Evolutionary conservation across 176 grass and related monocot species (phyloP), one percentile per base, ranked within the genome.

Genomic region (Aegilops bicornis): DNA sequence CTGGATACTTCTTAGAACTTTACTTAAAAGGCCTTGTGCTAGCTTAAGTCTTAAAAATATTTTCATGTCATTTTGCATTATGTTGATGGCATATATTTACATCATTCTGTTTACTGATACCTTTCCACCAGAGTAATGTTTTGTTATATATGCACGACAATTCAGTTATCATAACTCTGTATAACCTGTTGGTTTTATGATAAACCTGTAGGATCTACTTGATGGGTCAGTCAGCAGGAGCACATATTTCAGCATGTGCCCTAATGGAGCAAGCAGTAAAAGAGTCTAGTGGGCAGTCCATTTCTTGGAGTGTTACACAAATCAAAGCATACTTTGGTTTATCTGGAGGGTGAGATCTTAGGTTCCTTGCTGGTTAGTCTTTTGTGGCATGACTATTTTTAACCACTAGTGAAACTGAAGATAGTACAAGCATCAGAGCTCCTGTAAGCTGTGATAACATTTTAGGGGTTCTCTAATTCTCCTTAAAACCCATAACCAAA

Each of bases 221-320:
- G 83, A 96, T 99, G 90, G 97, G 97, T 24, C 97, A 99, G 84
- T 99, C 97, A 79, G 94, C 97, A 74, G 97, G 97, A 84, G 94
- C 97, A 80, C 97, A 99, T 89, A 99, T 99, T 79, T 70, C 92
- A 77, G 94, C 97, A 22, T 96, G 97, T 85, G 76, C 73, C 47
- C 93, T 96, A 59, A 74, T 99, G 87, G 82, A 87, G 65, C 94
- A 96, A 64, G 89, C 92, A 88, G 59, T 89, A 69, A 96, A 80
- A 86, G 92, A 99, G 91, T 82, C 94, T 64, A 80, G 83, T 25
- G 92, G 90, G 39, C 83, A 96, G 29, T 83, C 76, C 42, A 82
- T 92, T 83, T 88, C 76, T 85, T 99, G 97, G 94, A 94, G 92
- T 84, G 77, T 93, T 69, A 94, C 92, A 20, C 97, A 99, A 89